Base-by-base conservation (phyloP, 805 yeast genomes). In the Clavispora asparagi region DNA sequence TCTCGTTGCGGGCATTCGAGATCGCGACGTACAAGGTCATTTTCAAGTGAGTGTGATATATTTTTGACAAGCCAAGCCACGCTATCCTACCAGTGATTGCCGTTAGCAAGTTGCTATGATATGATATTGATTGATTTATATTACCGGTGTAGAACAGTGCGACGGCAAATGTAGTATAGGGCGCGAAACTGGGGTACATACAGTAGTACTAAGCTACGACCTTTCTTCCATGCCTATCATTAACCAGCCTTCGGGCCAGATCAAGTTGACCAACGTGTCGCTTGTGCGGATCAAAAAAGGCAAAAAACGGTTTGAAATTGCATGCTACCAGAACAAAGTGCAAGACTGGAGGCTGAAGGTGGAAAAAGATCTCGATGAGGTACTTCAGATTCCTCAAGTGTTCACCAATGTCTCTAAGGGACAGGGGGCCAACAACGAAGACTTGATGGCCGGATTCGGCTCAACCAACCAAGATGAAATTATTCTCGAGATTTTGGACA, bases 291-390 rank as follows among this genome's bases (percentile, higher is more conserved):
- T 94, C 81, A 87, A 85, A 58, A 90, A 88, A 63, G 97, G 91
- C 37, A 89, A 88, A 62, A 87, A 88, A 65, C 73, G 97, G 53
- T 94, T 90, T 57, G 99, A 94, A 65, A 78, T 94, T 39, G 98
- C 98, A 0, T 94, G 99, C 61, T 94, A 94, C 64, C 96, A 88
- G 60, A 94, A 94, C 59, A 94, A 94, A 61, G 97, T 94, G 6
- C 98, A 92, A 63, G 99, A 94, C 64, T 94, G 90, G 81, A 76
- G 97, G 56, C 77, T 79, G 50, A 87, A 85, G 48, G 82, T 87
- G 7, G 99, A 94, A 60, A 92, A 88, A 55, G 97, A 94, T 62
- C 64, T 94, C 8, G 98, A 94, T 68, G 99, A 94, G 61, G 99
- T 94, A 2, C 71, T 94, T 32, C 99, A 94, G 63, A 89, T 94